A percentile compares a stretch with the other conserved stretches of the same genome.
Conservation (phyloP, 164 flowering plant species). For the Liquidambar formosana region DNA sequence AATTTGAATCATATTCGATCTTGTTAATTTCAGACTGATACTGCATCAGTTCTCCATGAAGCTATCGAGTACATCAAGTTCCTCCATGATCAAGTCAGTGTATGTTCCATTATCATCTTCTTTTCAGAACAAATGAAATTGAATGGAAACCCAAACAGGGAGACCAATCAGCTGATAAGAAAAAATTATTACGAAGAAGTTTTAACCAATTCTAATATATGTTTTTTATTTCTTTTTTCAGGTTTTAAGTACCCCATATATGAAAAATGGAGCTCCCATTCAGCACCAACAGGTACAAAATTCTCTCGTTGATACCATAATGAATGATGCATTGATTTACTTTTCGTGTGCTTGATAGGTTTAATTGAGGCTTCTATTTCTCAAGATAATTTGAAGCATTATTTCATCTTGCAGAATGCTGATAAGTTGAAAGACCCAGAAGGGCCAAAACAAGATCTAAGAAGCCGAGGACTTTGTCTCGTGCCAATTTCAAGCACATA, state of each 20-base stretch:
- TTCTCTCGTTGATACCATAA: too few species aligned
- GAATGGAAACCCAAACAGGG: background rate
- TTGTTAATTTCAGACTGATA: constrained; percentile 66
- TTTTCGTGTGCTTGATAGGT: too few species aligned
- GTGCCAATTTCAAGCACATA: constrained; percentile 73
- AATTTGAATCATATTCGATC: constrained; percentile 2
- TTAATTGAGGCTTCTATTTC: too few species aligned
- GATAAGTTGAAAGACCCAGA: constrained; percentile 37
- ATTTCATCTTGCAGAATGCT: constrained; percentile 14
- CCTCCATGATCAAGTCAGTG: constrained; percentile 79
- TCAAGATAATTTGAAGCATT: background rate
- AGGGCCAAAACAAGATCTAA: constrained; percentile 48
- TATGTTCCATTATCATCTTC: constrained; percentile 30
- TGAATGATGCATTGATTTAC: too few species aligned
- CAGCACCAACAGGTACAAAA: constrained; percentile 48
- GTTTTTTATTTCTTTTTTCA: constrained; percentile 23
- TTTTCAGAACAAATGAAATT: background rate
- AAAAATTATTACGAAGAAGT: too few species aligned
- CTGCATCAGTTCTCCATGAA: constrained; percentile 82
- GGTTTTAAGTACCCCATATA: constrained; percentile 60
- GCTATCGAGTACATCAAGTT: constrained; percentile 77
- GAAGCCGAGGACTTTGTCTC: constrained; percentile 63
- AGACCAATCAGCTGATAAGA: too few species aligned
- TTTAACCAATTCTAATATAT: background rate
- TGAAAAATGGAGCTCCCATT: constrained; percentile 47